These are phyloP conservation scores for Lentinus brumalis DNA, from an alignment of 768 basidiomycete species.

Conservation along the genomic window DNA sequence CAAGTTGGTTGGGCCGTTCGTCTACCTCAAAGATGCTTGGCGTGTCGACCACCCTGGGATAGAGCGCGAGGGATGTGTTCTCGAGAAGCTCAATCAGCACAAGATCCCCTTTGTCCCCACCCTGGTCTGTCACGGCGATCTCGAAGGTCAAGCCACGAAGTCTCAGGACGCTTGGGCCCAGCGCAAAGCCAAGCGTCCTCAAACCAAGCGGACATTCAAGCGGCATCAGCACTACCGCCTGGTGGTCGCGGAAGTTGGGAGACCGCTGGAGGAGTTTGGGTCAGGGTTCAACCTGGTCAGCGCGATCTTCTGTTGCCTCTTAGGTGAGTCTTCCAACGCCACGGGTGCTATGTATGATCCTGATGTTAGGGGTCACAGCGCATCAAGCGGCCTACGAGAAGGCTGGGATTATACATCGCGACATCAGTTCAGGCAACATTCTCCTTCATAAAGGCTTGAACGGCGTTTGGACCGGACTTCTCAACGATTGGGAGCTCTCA, in stretches of 20 bases:
- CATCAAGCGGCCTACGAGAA: neutral
- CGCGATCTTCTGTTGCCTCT: neutral
- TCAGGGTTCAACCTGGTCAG: neutral
- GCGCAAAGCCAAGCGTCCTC: neutral
- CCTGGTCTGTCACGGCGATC: conserved; percentile 2
- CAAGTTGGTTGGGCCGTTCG: neutral
- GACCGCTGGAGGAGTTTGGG: conserved; percentile 4
- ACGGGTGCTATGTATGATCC: neutral
- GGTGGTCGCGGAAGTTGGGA: conserved; percentile 13
- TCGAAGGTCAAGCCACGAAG: neutral
- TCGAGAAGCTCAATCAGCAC: neutral
- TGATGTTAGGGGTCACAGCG: neutral
- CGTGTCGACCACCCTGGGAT: neutral
- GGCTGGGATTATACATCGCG: conserved; percentile 1
- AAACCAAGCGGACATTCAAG: neutral
- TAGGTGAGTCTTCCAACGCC: neutral
- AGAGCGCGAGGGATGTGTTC: conserved; percentile 3
- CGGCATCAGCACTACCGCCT: conserved; percentile 17
- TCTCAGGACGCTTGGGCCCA: neutral
- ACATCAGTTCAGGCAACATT: conserved; percentile 11
- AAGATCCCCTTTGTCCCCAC: conserved; percentile 3
- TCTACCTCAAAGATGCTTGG: conserved; percentile 21
- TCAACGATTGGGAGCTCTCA: conserved; percentile 16
- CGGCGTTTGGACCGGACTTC: neutral
- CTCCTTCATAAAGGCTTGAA: neutral